phyloP scores from a whole-genome alignment of 2,329 filamentous ascomycete species.

The Clonostachys solani region DNA sequence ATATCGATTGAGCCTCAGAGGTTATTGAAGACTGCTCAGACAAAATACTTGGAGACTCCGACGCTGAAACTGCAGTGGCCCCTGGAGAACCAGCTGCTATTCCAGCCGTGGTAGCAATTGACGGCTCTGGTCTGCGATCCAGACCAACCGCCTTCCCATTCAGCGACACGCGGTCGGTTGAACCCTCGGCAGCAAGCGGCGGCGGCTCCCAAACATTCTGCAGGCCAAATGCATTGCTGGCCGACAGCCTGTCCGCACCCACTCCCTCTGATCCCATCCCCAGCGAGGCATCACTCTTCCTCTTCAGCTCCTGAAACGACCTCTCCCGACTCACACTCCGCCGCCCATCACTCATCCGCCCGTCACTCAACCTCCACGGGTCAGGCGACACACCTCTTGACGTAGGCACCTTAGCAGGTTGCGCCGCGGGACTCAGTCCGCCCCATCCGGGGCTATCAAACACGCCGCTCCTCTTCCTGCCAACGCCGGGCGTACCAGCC shows the following conservation, averaged over 20 bases:
- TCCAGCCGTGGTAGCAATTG: too few relatives aligned
- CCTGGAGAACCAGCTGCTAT: too few relatives aligned
- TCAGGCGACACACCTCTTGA: constrained; percentile 20
- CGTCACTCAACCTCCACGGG: constrained; percentile 20
- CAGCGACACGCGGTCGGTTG: too few relatives aligned
- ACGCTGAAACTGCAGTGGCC: too few relatives aligned
- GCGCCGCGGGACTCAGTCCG: constrained; percentile 18
- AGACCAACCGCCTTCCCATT: too few relatives aligned
- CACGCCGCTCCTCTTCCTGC: too few relatives aligned
- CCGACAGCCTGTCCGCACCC: neutral
- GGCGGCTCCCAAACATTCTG: neutral
- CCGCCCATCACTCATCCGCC: neutral
- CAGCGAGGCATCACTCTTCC: constrained; percentile 4
- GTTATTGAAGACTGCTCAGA: too few relatives aligned
- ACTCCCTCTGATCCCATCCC: neutral
- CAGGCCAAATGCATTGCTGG: neutral
- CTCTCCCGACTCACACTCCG: constrained; percentile 2
- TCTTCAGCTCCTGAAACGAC: constrained; percentile 3
- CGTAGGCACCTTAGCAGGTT: constrained; percentile 7
- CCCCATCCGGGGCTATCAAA: constrained; percentile 20
- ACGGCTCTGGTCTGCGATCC: too few relatives aligned
- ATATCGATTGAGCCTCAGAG: too few relatives aligned
- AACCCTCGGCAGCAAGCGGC: too few relatives aligned
- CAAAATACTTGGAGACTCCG: too few relatives aligned
- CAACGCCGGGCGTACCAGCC: constrained; percentile 2